phyloP scores from a whole-genome alignment of 2,329 filamentous ascomycete genomes.

The Cercospora sp. region DNA sequence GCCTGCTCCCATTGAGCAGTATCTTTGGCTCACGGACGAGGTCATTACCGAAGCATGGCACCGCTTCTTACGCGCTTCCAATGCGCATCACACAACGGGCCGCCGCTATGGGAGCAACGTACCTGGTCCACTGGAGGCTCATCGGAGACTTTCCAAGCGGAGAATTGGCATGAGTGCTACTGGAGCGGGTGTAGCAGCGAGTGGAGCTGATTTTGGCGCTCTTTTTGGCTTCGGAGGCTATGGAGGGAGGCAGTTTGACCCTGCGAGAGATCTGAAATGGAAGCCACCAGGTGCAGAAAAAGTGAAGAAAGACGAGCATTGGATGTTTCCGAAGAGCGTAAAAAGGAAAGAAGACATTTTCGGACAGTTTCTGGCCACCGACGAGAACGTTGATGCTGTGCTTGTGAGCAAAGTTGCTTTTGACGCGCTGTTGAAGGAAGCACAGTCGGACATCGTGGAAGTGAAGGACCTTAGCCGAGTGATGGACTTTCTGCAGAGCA shows the following conservation, averaged over 20 bases:
- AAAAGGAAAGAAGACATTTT: constrained; percentile 17
- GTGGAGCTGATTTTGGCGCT: constrained; percentile 33
- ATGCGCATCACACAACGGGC: constrained; percentile 16
- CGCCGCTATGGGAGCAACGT: constrained; percentile 60
- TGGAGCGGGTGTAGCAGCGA: constrained; percentile 14
- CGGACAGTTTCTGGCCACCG: constrained; percentile 18
- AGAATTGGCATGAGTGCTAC: constrained; percentile 48
- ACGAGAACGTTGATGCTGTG: constrained; percentile 15
- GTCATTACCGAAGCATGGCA: constrained; percentile 53
- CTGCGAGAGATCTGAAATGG: constrained; percentile 31
- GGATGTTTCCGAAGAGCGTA: constrained; percentile 20
- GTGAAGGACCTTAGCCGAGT: constrained; percentile 15
- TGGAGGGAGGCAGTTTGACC: constrained; percentile 20
- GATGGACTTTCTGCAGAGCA: constrained; percentile 29
- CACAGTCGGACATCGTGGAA: neutral
- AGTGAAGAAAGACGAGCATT: constrained; percentile 18
- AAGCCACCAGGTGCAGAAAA: constrained; percentile 26
- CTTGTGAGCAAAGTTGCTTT: constrained; percentile 29
- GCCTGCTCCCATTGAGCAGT: constrained; percentile 37
- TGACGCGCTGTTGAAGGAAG: constrained; percentile 21
- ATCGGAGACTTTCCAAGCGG: constrained; percentile 56
- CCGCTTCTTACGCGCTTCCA: constrained; percentile 49
- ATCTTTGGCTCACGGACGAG: constrained; percentile 63
- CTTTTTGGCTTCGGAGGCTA: constrained; percentile 32
- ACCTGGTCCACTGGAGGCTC: constrained; percentile 63